Base-by-base conservation (phyloP, 2,329 filamentous ascomycete species). In the Knoxdaviesia capensis region DNA sequence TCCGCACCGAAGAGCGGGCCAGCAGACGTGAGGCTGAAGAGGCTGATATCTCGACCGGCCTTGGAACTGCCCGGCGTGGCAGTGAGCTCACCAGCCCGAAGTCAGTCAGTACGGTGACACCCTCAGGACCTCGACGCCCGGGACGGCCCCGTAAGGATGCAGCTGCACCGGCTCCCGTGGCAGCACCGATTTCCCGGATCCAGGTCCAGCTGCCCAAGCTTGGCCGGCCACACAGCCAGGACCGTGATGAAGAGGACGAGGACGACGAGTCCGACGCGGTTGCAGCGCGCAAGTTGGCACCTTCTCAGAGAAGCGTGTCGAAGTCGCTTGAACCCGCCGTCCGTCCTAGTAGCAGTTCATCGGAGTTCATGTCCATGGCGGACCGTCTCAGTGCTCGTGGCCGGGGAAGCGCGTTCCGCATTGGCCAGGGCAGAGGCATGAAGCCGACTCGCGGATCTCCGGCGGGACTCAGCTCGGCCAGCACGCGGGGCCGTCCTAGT, bases 321-420 rank as follows among this genome's bases (percentile, higher is more conserved):
- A 33, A 11, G 28, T 32, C 41, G 6, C 41, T 43, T 6, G 37
- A 43, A 11, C 36, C 31, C 3, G 41, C 38, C n/a, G 11, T 20
- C 20, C 20, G 20, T 20, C 20, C 20, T 20, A 3, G 20, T 20
- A 20, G 20, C 20, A 20, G 20, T 20, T 20, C 20, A 20, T 20
- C 20, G 34, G 46, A 58, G 7, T 62, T 67, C 39, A 58, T 74
- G 57, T 74, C 71, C 5, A 65, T 75, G 64, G 62, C 64, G 34
- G 70, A 74, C 48, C 62, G 68, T n/a, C 66, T 72, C 61, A 67
- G 63, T 33, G 56, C 70, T 2, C 61, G 57, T 41, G 20, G 20
- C 20, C 20, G 20, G 20, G 70, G 69, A 7, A 72, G 63, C 52
- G 65, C 61, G 41, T 63, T 74, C 47, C 70, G 63, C 53, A 72